phyloP scores from a whole-genome alignment of 257 asterid genomes.

The Nicotiana otophora region DNA sequence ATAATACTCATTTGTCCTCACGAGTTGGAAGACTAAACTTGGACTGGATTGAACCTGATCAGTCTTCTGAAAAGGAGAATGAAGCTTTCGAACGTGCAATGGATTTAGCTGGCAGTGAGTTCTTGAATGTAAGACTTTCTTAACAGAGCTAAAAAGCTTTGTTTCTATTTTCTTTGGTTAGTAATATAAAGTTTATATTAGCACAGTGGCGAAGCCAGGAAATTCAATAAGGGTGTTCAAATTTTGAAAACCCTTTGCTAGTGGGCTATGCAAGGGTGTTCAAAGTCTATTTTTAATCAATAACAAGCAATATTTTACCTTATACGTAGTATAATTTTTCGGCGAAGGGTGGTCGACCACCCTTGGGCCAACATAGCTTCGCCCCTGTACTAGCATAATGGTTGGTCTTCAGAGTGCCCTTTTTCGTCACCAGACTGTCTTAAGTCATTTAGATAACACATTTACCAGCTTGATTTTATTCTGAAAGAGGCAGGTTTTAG shows the following conservation, averaged over 20 bases:
- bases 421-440: neutral
- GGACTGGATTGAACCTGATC: slow-evolving; percentile 30
- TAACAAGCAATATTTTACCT: too few species aligned
- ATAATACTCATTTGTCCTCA: slow-evolving; percentile 24
- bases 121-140: slow-evolving; percentile 18
- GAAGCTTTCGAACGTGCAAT: slow-evolving; percentile 29
- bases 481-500: neutral
- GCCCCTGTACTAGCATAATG: neutral
- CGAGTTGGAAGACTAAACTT: slow-evolving; percentile 27
- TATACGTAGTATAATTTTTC: too few species aligned
- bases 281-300: too few species aligned
- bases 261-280: too few species aligned
- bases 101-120: slow-evolving; percentile 26
- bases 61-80: slow-evolving; percentile 24
- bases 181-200: neutral
- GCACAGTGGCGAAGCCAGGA: neutral
- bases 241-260: too few species aligned
- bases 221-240: too few species aligned
- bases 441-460: neutral
- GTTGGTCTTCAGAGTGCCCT: neutral
- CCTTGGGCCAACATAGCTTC: too few species aligned
- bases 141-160: neutral
- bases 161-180: neutral
- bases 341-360: too few species aligned
- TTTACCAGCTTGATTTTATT: neutral